Percentiles rank a stretch among this genome's conserved stretches.
phyloP scores from a whole-genome alignment of 2,329 filamentous ascomycete species.

The Fusarium decemcellulare region DNA sequence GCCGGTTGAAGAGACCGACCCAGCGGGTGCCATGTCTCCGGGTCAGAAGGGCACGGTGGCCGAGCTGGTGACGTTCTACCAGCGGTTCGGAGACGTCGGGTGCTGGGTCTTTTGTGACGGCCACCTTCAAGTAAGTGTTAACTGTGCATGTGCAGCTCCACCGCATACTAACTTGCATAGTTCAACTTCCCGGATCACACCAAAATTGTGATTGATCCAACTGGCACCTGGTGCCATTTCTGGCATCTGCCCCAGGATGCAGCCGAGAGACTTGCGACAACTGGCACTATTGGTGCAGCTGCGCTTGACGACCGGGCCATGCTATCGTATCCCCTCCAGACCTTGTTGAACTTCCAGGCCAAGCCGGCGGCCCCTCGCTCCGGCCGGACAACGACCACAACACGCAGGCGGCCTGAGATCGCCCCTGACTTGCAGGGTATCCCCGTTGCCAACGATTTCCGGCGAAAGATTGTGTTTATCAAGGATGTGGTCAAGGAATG shows the following conservation, averaged over 20 bases:
- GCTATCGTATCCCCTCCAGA: conserved; percentile 79
- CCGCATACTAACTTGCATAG: conserved; percentile 57
- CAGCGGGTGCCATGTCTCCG: conserved; percentile 56
- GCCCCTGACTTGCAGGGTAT: conserved; percentile 73
- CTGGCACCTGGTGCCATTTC: conserved; percentile 83
- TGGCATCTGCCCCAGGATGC: conserved; percentile 82
- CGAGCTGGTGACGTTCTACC: conserved; percentile 84
- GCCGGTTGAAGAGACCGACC: conserved; percentile 61
- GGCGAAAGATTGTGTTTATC: conserved; percentile 82
- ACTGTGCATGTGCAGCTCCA: not conserved
- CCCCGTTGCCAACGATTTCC: conserved; percentile 80
- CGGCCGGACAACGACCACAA: conserved; percentile 61
- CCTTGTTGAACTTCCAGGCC: conserved; percentile 77
- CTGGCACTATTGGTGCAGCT: conserved; percentile 78
- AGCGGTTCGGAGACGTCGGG: conserved; percentile 84
- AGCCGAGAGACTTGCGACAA: conserved; percentile 73
- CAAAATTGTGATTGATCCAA: conserved; percentile 83
- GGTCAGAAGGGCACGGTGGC: conserved; percentile 56
- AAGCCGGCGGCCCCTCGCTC: conserved; percentile 59
- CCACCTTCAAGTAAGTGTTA: conserved; percentile 74
- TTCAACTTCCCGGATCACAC: conserved; percentile 93
- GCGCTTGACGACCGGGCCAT: conserved; percentile 79
- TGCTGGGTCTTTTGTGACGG: conserved; percentile 88
- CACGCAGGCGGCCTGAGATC: conserved; percentile 72
- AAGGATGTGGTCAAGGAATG: conserved; percentile 78